Evolutionary conservation across 352 stramenopile genomes (phyloP).

Genomic region (Globisporangium solare): DNA sequence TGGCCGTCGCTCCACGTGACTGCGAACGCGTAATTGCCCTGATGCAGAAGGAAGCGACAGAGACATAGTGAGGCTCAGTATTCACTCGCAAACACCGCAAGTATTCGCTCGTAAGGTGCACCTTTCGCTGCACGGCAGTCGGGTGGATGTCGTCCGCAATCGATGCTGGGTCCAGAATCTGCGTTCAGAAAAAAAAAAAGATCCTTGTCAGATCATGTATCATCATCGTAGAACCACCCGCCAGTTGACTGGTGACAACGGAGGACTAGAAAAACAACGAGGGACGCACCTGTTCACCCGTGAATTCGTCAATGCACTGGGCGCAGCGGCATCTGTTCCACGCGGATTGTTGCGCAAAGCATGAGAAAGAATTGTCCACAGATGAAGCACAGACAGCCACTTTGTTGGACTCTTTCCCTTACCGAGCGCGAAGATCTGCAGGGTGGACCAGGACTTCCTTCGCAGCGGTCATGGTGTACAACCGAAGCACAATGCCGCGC

Average conservation of each 20-base stretch:
- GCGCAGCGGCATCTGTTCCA: conserved; percentile 66
- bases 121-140: conserved; percentile 82
- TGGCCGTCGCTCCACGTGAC: conserved; percentile 98
- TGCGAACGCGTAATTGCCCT: conserved; percentile 97
- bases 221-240: too few relatives aligned
- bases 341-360: too few relatives aligned
- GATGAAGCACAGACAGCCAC: too few relatives aligned
- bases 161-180: conserved; percentile 70
- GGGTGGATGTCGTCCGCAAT: conserved; percentile 76
- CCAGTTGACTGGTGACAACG: too few relatives aligned
- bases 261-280: too few relatives aligned
- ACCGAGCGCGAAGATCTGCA: conserved; percentile 70
- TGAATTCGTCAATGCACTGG: conserved; percentile 87
- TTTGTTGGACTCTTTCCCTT: conserved; percentile 2
- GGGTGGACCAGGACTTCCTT: conserved; percentile 75
- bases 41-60: conserved; percentile 18
- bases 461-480: conserved; percentile 64
- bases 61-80: neutral
- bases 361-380: too few relatives aligned
- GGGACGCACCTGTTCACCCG: conserved; percentile 55
- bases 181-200: conserved; percentile 3
- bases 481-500: conserved; percentile 72
- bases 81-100: neutral
- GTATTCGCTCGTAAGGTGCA: conserved; percentile 12
- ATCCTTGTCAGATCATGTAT: too few relatives aligned